Percentiles rank a stretch among this genome's conserved stretches.
Evolutionary conservation across 2,329 filamentous ascomycete species (phyloP).

Genomic region (Aspergillus neotritici): DNA sequence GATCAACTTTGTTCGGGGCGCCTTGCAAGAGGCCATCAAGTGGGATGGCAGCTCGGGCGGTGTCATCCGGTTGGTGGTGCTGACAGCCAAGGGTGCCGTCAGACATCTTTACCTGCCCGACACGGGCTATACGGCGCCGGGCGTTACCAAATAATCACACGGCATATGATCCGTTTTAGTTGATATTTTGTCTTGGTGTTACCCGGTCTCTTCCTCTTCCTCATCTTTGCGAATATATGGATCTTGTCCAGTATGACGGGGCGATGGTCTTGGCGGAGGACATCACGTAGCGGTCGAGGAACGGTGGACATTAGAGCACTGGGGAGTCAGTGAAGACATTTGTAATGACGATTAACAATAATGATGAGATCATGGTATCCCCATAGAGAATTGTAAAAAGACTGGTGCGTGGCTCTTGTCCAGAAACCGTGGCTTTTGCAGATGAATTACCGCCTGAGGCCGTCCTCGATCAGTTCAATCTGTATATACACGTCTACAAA

Average conservation of each 20-base stretch:
- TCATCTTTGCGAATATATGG: too few relatives aligned
- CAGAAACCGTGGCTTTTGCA: too few relatives aligned
- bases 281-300: not conserved
- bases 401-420: too few relatives aligned
- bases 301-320: not conserved
- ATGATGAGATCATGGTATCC: too few relatives aligned
- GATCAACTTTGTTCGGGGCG: constrained; percentile 85
- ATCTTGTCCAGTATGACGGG: too few relatives aligned
- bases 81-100: constrained; percentile 83
- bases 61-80: constrained; percentile 95
- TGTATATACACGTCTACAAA: too few relatives aligned
- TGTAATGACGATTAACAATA: too few relatives aligned
- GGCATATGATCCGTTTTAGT: constrained; percentile 20
- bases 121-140: constrained; percentile 74
- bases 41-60: constrained; percentile 99
- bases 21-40: constrained; percentile 91
- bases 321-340: too few relatives aligned
- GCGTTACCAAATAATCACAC: constrained; percentile 38
- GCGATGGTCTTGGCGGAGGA: not conserved
- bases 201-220: too few relatives aligned
- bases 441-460: too few relatives aligned
- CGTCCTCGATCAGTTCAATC: too few relatives aligned
- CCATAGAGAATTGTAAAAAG: too few relatives aligned
- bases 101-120: constrained; percentile 95
- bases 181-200: constrained; percentile 2